Base-by-base conservation (phyloP, 139 green algal species). In the Mychonastes homosphaera region DNA sequence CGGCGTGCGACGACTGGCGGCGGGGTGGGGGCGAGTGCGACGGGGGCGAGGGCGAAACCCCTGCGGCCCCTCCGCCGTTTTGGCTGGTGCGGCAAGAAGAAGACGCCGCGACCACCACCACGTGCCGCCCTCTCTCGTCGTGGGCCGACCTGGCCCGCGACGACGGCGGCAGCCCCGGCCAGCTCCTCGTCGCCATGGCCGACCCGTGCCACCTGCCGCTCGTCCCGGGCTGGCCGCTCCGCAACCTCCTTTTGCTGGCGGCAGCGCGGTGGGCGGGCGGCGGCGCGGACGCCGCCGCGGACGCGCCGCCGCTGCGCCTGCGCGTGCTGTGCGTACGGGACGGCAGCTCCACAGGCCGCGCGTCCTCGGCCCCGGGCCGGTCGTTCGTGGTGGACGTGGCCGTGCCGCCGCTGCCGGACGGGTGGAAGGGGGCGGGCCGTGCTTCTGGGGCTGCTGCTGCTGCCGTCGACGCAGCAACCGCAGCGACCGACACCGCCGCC, bases 231-330 rank as follows among this genome's bases (percentile, higher is more conserved):
- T 96, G 90, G 90, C 70, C 77, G 7, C 78, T 97, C 41, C 70
- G 88, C 6, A 97, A 96, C 64, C 27, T 82, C 44, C 82, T 97
- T 55, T 67, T 90, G 33, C 49, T 94, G 46, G 78, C 80, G 19
- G 63, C 56, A 6, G 44, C 33, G 27, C 46, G 65, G 21, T 81
- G 75, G 74, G 29, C 58, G 3, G 30, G 57, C n/a, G n/a, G n/a
- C n/a, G n/a, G n/a, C n/a, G n/a, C n/a, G n/a, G n/a, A n/a, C n/a
- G n/a, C n/a, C n/a, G n/a, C n/a, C n/a, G n/a, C n/a, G 15, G 16
- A 46, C 15, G 16, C 15, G 16, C 15, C 16, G 39, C 15, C 15
- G 39, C 13, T 15, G 45, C 9, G 43, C 6, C 32, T 12, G 18
- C 56, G 53, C 21, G 81, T 97, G 62, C 40, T 95, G 56, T 91